Evolutionary conservation across 1,284 basidiomycete genomes (phyloP), one percentile per base, ranked within the genome.

Genomic region (Jaminaea rosea): DNA sequence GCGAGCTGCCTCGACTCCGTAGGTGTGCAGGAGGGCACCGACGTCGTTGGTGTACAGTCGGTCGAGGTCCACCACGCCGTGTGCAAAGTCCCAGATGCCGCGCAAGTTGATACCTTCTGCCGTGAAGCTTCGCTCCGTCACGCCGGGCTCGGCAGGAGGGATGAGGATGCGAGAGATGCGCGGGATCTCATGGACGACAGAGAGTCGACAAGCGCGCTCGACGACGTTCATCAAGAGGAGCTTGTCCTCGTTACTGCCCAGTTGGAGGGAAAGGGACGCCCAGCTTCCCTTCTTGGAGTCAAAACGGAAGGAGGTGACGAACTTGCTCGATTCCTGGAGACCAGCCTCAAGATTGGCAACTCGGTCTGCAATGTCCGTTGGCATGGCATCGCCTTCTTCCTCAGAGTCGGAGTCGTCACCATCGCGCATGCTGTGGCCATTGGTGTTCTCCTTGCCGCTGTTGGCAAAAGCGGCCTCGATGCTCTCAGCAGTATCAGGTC

Each of bases 31-130:
- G 48, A 93, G 85, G 15, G 92, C 87, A 67, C 90, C 89, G 53
- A 99, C 89, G 70, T 98, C 92, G 78, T 98, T 98, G 24, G 92
- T 92, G 68, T 87, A 87, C 53, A 97, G 83, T 49, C 82, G 81
- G 73, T 91, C 80, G 49, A 88, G 81, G 68, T 93, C 85, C 57
- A 97, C 80, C 56, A 93, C 83, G 51, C 81, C 81, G 61, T 82
- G 79, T 17, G 85, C 84, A 69, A 89, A 88, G 53, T 83, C 79
- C 92, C 94, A 97, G 66, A 96, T 82, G 21, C 91, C 92, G 37
- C 79, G 79, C 67, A 98, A 82, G 76, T 97, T 98, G 63, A 72
- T 71, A 32, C 71, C 71, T 39, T 73, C 69, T 17, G 69, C 71
- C 2, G 68, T 71, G 37, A 73, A 58, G 31, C 58, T 47, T 17